A percentile compares a stretch with the other conserved stretches of the same genome.
Conservation (phyloP, 179 eudicot species). For the Gypsophila paniculata region DNA sequence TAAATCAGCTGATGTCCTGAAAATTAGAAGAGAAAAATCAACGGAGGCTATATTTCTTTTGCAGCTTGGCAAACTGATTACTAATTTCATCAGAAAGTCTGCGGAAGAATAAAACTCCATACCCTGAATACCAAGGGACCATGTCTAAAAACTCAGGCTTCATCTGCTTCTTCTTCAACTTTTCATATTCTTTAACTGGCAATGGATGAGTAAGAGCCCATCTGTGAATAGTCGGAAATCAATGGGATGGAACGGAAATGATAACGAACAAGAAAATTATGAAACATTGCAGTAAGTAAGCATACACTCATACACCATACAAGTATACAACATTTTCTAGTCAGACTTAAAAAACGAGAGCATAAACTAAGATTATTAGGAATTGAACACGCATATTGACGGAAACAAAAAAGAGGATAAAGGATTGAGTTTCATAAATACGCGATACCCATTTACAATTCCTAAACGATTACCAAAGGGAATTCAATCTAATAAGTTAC, state of each 20-base stretch:
- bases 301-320: no score
- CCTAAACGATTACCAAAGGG: background rate
- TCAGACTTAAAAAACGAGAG: background rate
- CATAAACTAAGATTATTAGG: background rate
- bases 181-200: conserved; percentile 63
- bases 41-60: background rate
- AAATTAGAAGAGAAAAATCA: conserved; percentile 22
- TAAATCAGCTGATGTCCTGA: conserved; percentile 98
- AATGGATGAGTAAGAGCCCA: conserved; percentile 99
- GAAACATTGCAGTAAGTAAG: background rate
- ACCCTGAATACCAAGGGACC: conserved; percentile 99
- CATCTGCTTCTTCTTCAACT: conserved; percentile 71
- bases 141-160: conserved; percentile 89
- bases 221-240: conserved; percentile 45
- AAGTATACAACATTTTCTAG: background rate
- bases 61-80: background rate
- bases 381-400: background rate
- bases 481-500: background rate
- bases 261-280: conserved; percentile 2
- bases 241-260: conserved; percentile 22
- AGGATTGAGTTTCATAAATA: background rate
- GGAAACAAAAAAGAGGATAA: background rate
- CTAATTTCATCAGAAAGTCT: background rate
- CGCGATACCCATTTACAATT: background rate
- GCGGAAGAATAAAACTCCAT: conserved; percentile 15